phyloP scores from a whole-genome alignment of 129 eudicot species.

The Centrapalus pauciflorus region DNA sequence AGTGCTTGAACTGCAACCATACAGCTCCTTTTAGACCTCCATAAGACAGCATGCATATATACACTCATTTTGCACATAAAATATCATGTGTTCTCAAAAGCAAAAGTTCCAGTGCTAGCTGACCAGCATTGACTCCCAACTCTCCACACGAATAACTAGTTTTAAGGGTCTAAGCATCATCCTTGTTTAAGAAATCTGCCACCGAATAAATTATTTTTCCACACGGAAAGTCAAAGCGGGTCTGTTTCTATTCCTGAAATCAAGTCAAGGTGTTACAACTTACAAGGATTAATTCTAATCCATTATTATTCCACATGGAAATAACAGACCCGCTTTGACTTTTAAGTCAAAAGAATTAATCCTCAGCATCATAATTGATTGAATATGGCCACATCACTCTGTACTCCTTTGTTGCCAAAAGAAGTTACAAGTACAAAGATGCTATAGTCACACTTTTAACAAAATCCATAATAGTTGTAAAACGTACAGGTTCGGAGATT shows the following conservation, averaged over 20 bases:
- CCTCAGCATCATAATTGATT: not conserved
- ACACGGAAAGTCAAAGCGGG: no score
- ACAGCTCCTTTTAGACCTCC: slow-evolving; percentile 6
- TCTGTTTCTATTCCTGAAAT: no score
- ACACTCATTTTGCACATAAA: not conserved
- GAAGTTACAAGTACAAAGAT: not conserved
- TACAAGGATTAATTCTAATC: no score
- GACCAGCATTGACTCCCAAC: not conserved
- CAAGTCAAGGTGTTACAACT: no score
- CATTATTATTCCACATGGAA: no score
- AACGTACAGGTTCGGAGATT: not conserved
- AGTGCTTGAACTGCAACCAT: slow-evolving; percentile 68
- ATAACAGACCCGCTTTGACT: not conserved
- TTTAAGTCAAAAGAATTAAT: not conserved
- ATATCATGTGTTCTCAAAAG: not conserved
- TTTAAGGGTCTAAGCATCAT: not conserved
- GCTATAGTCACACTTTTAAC: not conserved
- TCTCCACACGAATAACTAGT: not conserved
- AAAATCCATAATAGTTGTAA: not conserved
- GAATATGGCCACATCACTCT: not conserved
- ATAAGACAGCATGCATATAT: not conserved
- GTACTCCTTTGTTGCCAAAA: not conserved
- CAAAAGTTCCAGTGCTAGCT: not conserved
- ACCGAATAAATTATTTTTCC: not conserved
- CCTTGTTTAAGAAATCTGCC: not conserved